A percentile compares a stretch with the other conserved stretches of the same genome.
Evolutionary conservation across 768 basidiomycete species (phyloP).

Genomic region (Kwoniella dejecticola): DNA sequence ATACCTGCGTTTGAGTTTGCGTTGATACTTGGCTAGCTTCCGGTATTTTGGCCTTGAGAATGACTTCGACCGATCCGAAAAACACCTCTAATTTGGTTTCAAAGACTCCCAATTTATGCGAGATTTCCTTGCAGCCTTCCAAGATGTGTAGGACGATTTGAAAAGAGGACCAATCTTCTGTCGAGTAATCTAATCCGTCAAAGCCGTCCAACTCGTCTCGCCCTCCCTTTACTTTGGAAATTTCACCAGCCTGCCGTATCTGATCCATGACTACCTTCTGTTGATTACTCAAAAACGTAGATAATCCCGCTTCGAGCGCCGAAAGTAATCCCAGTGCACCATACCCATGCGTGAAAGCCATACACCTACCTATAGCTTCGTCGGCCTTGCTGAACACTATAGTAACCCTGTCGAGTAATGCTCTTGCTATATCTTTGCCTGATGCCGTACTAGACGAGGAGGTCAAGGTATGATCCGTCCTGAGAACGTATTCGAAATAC

Average conservation of each 20-base stretch:
- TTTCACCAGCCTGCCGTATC: not conserved
- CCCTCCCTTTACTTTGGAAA: not conserved
- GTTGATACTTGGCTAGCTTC: constrained; percentile 60
- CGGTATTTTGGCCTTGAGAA: too few species aligned
- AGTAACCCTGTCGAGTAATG: constrained; percentile 71
- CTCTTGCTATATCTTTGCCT: constrained; percentile 57
- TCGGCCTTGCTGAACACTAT: constrained; percentile 77
- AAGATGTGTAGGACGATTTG: constrained; percentile 80
- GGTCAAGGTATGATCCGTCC: constrained; percentile 29
- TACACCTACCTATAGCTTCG: constrained; percentile 73
- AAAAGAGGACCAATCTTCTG: constrained; percentile 85
- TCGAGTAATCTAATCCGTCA: constrained; percentile 70
- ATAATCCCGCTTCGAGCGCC: constrained; percentile 71
- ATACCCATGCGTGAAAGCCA: constrained; percentile 85
- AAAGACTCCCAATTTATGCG: constrained; percentile 68
- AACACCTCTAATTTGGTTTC: constrained; percentile 69
- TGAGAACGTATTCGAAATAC: constrained; percentile 59
- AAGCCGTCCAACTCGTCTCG: constrained; percentile 61
- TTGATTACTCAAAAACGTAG: constrained; percentile 63
- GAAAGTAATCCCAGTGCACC: constrained; percentile 72
- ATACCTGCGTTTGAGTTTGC: constrained; percentile 53
- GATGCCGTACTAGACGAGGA: constrained; percentile 9
- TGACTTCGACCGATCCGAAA: constrained; percentile 66
- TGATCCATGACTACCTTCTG: constrained; percentile 8
- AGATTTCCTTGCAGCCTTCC: constrained; percentile 72